These are phyloP conservation scores for Rhizopogon vulgaris DNA, from an alignment of 768 basidiomycete genomes.

Conservation along the genomic window DNA sequence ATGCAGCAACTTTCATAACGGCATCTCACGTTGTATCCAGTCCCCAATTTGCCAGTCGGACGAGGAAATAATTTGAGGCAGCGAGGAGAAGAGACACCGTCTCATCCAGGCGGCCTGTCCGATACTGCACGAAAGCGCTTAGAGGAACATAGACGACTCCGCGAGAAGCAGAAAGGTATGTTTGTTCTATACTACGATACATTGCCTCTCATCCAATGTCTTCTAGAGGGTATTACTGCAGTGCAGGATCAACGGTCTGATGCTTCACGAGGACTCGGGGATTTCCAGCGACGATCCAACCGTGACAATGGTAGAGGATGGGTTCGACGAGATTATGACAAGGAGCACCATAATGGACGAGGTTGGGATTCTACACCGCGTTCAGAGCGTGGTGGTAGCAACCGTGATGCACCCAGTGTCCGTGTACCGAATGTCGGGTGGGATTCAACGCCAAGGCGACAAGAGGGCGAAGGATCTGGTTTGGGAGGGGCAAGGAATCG, in stretches of 20 bases:
- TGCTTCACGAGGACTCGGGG: slow-evolving; percentile 75
- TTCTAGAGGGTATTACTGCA: slow-evolving; percentile 66
- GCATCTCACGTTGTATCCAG: slow-evolving; percentile 32
- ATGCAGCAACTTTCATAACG: background rate
- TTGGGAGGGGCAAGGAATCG: slow-evolving; percentile 54
- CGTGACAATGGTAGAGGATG: slow-evolving; percentile 54
- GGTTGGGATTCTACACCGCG: slow-evolving; percentile 61
- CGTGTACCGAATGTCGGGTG: slow-evolving; percentile 89
- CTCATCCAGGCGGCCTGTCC: slow-evolving; percentile 85
- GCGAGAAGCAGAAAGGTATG: slow-evolving; percentile 65
- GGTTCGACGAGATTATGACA: slow-evolving; percentile 35
- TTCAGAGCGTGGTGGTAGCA: slow-evolving; percentile 39
- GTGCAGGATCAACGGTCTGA: slow-evolving; percentile 49
- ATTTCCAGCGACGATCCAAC: slow-evolving; percentile 91
- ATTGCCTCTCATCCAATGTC: background rate
- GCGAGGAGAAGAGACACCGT: slow-evolving; percentile 86
- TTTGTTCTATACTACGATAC: background rate
- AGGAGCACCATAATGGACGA: slow-evolving; percentile 22
- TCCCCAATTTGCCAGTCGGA: slow-evolving; percentile 67
- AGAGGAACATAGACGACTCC: slow-evolving; percentile 69
- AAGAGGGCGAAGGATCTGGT: slow-evolving; percentile 50
- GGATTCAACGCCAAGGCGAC: slow-evolving; percentile 83
- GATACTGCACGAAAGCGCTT: slow-evolving; percentile 63
- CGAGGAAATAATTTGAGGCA: slow-evolving; percentile 57
- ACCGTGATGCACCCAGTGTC: slow-evolving; percentile 68